Evolutionary conservation across 805 yeast genomes (phyloP).

Genomic region (Tetrapisispora arboricola): DNA sequence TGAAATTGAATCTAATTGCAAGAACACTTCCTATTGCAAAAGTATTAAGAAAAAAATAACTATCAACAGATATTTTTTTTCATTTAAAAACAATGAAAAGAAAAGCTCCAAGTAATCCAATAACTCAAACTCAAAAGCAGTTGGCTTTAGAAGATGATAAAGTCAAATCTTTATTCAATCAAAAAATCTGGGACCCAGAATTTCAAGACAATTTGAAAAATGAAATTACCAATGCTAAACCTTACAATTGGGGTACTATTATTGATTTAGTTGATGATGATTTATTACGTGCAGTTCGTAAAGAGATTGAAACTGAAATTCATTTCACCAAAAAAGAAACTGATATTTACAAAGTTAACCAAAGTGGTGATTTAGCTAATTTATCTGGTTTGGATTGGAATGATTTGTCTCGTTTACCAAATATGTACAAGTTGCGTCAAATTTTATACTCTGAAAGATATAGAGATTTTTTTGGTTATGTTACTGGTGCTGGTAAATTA

Average conservation of each 20-base stretch:
- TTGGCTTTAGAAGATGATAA: conserved; percentile 21
- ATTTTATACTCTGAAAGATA: conserved; percentile 83
- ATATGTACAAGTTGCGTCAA: conserved; percentile 66
- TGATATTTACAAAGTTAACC: conserved; percentile 87
- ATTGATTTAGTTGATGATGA: conserved; percentile 63
- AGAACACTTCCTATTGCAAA: no score
- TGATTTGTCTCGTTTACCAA: conserved; percentile 64
- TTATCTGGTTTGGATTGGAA: conserved; percentile 72
- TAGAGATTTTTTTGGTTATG: conserved; percentile 62
- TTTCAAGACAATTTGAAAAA: conserved; percentile 33
- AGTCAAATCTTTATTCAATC: conserved; percentile 35
- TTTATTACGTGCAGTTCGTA: conserved; percentile 66
- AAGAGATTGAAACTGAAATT: conserved; percentile 71
- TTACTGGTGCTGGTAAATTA: conserved; percentile 80
- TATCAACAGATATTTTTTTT: no score
- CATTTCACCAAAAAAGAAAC: conserved; percentile 94
- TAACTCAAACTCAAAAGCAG: conserved; percentile 10
- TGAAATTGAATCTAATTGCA: no score
- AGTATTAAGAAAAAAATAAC: neutral
- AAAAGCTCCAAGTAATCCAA: conserved; percentile 6
- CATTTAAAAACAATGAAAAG: conserved; percentile 14
- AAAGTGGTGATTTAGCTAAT: conserved; percentile 86
- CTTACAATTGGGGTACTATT: conserved; percentile 87
- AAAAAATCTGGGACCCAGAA: conserved; percentile 37
- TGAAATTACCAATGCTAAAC: conserved; percentile 48